Evolutionary conservation across 352 stramenopile species (phyloP), one percentile per base, ranked within the genome.

Genomic region (Globisporangium nodosum): DNA sequence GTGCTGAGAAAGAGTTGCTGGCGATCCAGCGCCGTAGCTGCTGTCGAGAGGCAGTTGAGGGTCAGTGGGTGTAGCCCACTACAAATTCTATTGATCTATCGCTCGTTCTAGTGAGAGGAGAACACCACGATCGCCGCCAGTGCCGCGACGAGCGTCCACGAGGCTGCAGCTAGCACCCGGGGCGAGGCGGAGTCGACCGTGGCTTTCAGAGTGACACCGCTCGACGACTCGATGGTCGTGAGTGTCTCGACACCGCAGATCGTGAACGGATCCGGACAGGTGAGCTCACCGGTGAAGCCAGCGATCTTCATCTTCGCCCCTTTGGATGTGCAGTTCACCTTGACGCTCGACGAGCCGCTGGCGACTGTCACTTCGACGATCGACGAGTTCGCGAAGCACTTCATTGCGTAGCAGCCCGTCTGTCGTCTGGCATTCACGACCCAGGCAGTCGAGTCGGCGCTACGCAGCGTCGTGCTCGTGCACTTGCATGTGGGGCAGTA

Each of bases 341-440:
- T 71, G 33, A 78, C 45, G 1, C 52, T 39, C 4, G 56, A 49
- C 15, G 21, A 27, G 35, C 57, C 68, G 3, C 53, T 53, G 20
- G 70, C 61, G 52, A 93, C 55, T 3, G 55, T 71, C 35, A 90
- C 54, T 52, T 82, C 66, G 2, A 94, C 58, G 6, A 63, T 57
- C 1, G 48, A 37, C 18, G 18, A 49, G 18, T 73, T 73, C 5
- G 52, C 49, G 27, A 73, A 56, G 60, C 84, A 94, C n/a, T 66
- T 66, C 76, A 88, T 88, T 15, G 68, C 65, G 59, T 94, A 94
- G 67, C 81, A 94, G 20, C 84, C 84, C 2, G 79, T 92, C 56
- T 89, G 69, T 3, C 85, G 78, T 3, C 77, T 70, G 1, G 55
- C 43, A 30, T 70, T 85, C 24, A 91, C 76, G 35, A 74, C 54